Percentiles rank a stretch among this genome's conserved stretches.
Conservation (phyloP, 2,329 filamentous ascomycete species). For the Fusarium pininemorale region DNA sequence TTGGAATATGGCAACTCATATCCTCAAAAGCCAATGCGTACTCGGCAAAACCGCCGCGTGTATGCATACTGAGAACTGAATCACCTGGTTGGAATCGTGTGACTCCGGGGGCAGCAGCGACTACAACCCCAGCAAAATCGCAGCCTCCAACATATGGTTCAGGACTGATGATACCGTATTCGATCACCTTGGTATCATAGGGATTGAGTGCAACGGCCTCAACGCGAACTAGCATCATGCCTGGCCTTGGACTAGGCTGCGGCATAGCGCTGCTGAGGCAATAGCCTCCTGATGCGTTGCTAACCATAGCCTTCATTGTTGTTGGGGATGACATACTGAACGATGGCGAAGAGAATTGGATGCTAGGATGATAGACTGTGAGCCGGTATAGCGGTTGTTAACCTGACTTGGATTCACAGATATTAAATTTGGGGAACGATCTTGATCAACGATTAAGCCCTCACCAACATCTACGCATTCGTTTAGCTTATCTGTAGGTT, state of each 20-base stretch:
- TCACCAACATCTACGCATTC: too few relatives aligned
- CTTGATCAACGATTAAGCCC: not conserved
- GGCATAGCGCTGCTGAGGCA: not conserved
- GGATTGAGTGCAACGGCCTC: not conserved
- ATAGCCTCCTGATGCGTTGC: not conserved
- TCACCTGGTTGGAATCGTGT: not conserved
- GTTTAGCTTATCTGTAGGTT: not conserved
- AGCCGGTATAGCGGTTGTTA: not conserved
- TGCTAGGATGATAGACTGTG: too few relatives aligned
- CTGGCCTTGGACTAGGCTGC: not conserved
- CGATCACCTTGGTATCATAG: not conserved
- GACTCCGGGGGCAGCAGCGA: not conserved
- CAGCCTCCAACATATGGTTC: not conserved
- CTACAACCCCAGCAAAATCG: not conserved
- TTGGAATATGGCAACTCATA: not conserved
- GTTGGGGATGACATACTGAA: not conserved
- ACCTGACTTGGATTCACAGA: not conserved
- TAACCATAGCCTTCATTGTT: not conserved
- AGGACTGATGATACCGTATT: not conserved
- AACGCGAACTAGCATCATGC: not conserved
- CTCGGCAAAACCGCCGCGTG: not conserved
- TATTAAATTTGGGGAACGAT: too few relatives aligned
- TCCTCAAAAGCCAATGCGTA: not conserved
- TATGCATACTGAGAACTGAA: not conserved
- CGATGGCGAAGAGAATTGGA: too few relatives aligned